Percentiles rank a stretch among this genome's conserved stretches.
These are phyloP conservation scores for Phytophthora pini DNA, from an alignment of 352 stramenopile genomes.

Conservation along the genomic window DNA sequence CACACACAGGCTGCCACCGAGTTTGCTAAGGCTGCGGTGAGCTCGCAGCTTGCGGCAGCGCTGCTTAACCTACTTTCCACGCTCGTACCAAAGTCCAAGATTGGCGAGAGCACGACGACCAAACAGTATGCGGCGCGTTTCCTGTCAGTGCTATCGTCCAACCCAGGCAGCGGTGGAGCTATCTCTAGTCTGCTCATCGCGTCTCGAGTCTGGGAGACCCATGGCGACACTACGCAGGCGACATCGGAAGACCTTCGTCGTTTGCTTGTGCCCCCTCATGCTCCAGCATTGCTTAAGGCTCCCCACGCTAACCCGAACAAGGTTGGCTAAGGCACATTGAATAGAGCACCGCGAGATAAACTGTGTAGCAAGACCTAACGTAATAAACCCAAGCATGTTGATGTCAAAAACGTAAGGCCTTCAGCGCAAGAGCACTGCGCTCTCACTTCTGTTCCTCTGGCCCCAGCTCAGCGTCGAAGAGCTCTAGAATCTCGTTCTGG, in stretches of 20 bases:
- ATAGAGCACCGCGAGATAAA: constrained; percentile 21
- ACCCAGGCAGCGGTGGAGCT: constrained; percentile 81
- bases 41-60: constrained; percentile 76
- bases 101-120: constrained; percentile 79
- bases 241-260: constrained; percentile 83
- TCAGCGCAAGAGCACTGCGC: not conserved
- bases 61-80: constrained; percentile 86
- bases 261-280: constrained; percentile 74
- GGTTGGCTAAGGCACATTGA: constrained; percentile 55
- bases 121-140: constrained; percentile 88
- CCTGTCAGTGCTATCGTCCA: constrained; percentile 83
- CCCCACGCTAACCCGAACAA: constrained; percentile 88
- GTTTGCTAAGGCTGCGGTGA: constrained; percentile 84
- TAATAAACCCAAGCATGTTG: constrained; percentile 29
- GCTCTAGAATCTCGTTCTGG: constrained; percentile 82
- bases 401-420: constrained; percentile 18
- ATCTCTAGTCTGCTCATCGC: constrained; percentile 84
- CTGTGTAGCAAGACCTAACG: constrained; percentile 22
- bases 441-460: constrained; percentile 38
- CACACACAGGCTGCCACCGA: constrained; percentile 87
- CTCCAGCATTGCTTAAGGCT: constrained; percentile 77
- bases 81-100: constrained; percentile 80
- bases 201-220: constrained; percentile 84
- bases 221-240: constrained; percentile 82
- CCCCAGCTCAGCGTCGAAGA: constrained; percentile 63